A percentile compares a stretch with the other conserved stretches of the same genome.
Conservation (phyloP, 768 basidiomycete genomes). For the Gloeopeniophorella convolvens region DNA sequence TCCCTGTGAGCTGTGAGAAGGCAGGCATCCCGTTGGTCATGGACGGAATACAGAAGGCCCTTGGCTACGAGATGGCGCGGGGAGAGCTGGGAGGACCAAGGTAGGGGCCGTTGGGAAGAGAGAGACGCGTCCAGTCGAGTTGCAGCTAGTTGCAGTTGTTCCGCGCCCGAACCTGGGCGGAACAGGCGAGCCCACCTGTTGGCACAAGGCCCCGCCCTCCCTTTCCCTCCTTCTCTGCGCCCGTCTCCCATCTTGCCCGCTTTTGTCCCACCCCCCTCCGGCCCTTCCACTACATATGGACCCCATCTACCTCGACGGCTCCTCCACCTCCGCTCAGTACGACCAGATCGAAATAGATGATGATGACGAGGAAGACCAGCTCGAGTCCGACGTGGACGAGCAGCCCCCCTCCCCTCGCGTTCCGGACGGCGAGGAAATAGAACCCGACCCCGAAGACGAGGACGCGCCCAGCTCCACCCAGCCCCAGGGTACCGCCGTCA, state of each 20-base stretch:
- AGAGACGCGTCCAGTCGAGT: constrained; percentile 7
- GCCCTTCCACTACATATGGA: constrained; percentile 15
- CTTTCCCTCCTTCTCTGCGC: constrained; percentile 2
- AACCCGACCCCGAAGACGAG: constrained; percentile 20
- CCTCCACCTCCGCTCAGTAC: constrained; percentile 6
- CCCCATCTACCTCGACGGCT: constrained; percentile 20
- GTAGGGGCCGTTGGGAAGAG: neutral
- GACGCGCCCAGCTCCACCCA: constrained; percentile 2
- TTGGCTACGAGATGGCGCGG: neutral
- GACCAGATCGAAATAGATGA: constrained; percentile 20
- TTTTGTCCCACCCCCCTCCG: constrained; percentile 5
- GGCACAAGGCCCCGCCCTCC: neutral
- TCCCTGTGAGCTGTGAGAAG: no score
- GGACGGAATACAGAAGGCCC: neutral
- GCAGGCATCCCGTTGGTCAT: neutral
- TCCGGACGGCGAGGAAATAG: constrained; percentile 19
- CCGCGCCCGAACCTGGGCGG: neutral
- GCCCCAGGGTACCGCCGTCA: neutral
- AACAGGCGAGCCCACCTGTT: neutral
- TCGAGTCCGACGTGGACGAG: constrained; percentile 19
- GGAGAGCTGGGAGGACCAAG: neutral
- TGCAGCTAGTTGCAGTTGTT: neutral
- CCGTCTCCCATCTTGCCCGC: constrained; percentile 5
- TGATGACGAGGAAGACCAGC: constrained; percentile 22
- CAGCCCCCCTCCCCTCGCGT: neutral